Conservation (phyloP, 305 asterid genomes). For the Fraxinus baroniana region DNA sequence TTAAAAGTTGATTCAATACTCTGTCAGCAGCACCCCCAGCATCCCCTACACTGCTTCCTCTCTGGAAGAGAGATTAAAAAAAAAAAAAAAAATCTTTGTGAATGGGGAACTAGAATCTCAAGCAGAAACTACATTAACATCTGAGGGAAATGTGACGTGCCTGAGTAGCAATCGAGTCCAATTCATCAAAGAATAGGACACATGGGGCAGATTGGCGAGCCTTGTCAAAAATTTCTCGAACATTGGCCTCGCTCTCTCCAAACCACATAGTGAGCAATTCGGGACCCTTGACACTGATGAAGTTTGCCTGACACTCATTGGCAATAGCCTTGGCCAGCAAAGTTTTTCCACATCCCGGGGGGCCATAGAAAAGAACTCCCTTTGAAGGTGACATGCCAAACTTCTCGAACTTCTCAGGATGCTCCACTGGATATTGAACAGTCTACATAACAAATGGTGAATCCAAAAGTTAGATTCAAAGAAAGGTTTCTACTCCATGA, state of each 20-base stretch:
- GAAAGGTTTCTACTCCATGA: neutral
- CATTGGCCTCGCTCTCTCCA: constrained; percentile 24
- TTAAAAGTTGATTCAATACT: constrained; percentile 43
- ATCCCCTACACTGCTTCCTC: constrained; percentile 47
- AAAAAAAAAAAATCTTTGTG: neutral
- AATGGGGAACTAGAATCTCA: neutral
- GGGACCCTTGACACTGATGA: constrained; percentile 16
- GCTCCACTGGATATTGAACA: constrained; percentile 23
- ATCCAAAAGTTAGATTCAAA: neutral
- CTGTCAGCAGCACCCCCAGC: constrained; percentile 55
- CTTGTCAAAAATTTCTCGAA: constrained; percentile 16
- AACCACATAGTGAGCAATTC: constrained; percentile 26
- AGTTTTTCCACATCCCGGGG: constrained; percentile 20
- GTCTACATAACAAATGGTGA: neutral
- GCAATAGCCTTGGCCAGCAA: constrained; percentile 11
- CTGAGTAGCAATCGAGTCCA: constrained; percentile 20
- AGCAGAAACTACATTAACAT: neutral
- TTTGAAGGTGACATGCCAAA: constrained; percentile 22
- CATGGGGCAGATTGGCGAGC: constrained; percentile 16
- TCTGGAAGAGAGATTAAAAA: constrained; percentile 29
- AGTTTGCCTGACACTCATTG: constrained; percentile 7
- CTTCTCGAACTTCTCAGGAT: constrained; percentile 23
- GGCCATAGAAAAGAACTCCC: constrained; percentile 23
- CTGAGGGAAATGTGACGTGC: neutral
- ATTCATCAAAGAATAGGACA: constrained; percentile 19